These are phyloP conservation scores for Rhododendron henanense DNA, from an alignment of 148 eudicot species.

Conservation along the genomic window DNA sequence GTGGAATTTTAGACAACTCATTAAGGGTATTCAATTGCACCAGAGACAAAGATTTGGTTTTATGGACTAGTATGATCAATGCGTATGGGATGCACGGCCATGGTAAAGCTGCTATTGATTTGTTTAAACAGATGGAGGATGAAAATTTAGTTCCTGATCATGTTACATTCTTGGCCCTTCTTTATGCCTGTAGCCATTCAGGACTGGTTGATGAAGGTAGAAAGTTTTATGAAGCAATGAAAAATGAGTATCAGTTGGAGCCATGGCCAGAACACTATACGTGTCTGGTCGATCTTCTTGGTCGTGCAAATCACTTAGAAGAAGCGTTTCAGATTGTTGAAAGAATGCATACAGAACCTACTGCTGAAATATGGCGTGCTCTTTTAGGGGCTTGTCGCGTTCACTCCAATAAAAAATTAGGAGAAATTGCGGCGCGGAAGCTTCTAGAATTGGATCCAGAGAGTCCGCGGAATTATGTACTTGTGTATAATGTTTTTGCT, in stretches of 20 bases:
- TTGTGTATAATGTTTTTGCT: conserved; percentile 71
- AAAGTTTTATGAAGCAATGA: conserved; percentile 46
- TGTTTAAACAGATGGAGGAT: conserved; percentile 53
- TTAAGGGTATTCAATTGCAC: conserved; percentile 48
- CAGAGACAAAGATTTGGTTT: conserved; percentile 48
- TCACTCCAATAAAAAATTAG: conserved; percentile 49
- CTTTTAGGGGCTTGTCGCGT: conserved; percentile 78
- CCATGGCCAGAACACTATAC: conserved; percentile 92
- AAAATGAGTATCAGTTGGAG: conserved; percentile 42
- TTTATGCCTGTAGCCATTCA: conserved; percentile 90
- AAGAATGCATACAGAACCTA: conserved; percentile 59
- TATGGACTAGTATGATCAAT: conserved; percentile 81
- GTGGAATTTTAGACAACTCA: conserved; percentile 62
- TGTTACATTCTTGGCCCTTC: conserved; percentile 72
- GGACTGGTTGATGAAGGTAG: conserved; percentile 63
- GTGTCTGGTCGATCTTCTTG: conserved; percentile 85
- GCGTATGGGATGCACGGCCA: conserved; percentile 78
- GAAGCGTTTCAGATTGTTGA: conserved; percentile 70
- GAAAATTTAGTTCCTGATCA: conserved; percentile 62
- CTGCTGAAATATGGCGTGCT: conserved; percentile 63
- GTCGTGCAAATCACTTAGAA: conserved; percentile 68
- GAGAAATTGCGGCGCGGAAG: conserved; percentile 60
- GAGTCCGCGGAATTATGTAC: conserved; percentile 69
- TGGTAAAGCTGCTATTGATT: conserved; percentile 46
- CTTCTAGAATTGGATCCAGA: conserved; percentile 64